Conservation (phyloP, 2,329 filamentous ascomycete species). For the Aspergillus melleus region DNA sequence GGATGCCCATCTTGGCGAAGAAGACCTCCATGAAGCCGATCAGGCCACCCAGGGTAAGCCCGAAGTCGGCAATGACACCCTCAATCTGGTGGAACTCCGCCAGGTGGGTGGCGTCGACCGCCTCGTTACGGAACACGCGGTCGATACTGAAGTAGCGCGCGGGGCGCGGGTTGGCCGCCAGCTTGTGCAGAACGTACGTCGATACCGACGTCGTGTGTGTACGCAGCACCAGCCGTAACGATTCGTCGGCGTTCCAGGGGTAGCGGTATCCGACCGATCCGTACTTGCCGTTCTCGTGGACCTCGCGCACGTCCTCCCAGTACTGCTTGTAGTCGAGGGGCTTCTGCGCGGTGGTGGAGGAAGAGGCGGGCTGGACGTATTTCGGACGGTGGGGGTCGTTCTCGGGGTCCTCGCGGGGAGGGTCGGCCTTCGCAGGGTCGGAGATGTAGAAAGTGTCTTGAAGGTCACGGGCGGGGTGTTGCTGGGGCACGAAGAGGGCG, state of each 20-base stretch:
- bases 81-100: constrained; percentile 99
- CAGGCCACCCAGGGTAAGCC: constrained; percentile 84
- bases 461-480: constrained; percentile 94
- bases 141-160: constrained; percentile 99
- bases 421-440: constrained; percentile 75
- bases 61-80: constrained; percentile 96
- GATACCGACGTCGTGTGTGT: constrained; percentile 96
- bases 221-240: constrained; percentile 81
- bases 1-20: constrained; percentile 94
- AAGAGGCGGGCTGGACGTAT: constrained; percentile 46
- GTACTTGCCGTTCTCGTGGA: constrained; percentile 89
- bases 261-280: constrained; percentile 97
- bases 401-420: constrained; percentile 58
- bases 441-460: constrained; percentile 99
- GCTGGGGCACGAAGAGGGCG: constrained; percentile 91
- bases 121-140: constrained; percentile 96
- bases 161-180: constrained; percentile 78
- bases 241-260: constrained; percentile 86
- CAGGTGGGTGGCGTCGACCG: constrained; percentile 93
- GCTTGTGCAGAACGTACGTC: constrained; percentile 84
- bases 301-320: constrained; percentile 81
- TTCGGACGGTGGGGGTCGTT: constrained; percentile 39
- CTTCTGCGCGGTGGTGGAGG: constrained; percentile 48
- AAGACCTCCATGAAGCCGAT: constrained; percentile 96
- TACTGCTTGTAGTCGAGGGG: constrained; percentile 75